Conservation (phyloP, 805 yeast genomes). For the Wickerhamiella vanderwaltii region DNA sequence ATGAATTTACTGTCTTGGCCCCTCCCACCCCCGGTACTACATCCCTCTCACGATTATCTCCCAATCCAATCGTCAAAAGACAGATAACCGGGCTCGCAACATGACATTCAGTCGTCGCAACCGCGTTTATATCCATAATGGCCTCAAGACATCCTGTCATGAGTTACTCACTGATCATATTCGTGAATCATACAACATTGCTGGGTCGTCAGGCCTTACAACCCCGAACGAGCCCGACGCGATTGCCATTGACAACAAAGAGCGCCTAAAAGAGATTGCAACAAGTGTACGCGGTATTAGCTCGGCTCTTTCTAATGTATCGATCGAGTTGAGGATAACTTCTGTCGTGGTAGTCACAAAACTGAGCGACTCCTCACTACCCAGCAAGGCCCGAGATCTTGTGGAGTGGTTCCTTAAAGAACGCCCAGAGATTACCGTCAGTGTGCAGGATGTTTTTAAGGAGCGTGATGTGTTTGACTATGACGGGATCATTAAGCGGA, state of each 20-base stretch:
- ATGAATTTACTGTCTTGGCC: too few relatives aligned
- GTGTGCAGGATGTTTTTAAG: slow-evolving; percentile 61
- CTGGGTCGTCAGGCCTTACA: slow-evolving; percentile 15
- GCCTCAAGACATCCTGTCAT: slow-evolving; percentile 4
- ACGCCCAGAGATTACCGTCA: slow-evolving; percentile 34
- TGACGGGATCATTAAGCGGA: slow-evolving; percentile 36
- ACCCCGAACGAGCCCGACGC: slow-evolving; percentile 19
- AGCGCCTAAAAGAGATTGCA: slow-evolving; percentile 23
- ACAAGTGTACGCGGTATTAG: slow-evolving; percentile 24
- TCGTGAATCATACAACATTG: neutral
- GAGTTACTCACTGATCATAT: neutral
- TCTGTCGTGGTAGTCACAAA: slow-evolving; percentile 20
- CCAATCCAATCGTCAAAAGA: neutral
- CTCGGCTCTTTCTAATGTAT: slow-evolving; percentile 21
- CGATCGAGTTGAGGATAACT: slow-evolving; percentile 20
- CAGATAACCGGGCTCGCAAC: neutral
- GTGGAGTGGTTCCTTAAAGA: slow-evolving; percentile 21
- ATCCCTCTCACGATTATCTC: neutral
- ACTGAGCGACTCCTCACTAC: slow-evolving; percentile 20
- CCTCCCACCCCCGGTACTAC: too few relatives aligned
- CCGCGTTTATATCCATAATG: slow-evolving; percentile 8
- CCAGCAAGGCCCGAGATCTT: slow-evolving; percentile 16
- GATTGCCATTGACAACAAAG: slow-evolving; percentile 23
- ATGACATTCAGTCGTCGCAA: slow-evolving; percentile 7
- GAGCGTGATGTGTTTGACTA: slow-evolving; percentile 53